A percentile compares a stretch with the other conserved stretches of the same genome.
phyloP scores from a whole-genome alignment of 371 early-diverging fungal species.

The Lichtheimia corymbifera region DNA sequence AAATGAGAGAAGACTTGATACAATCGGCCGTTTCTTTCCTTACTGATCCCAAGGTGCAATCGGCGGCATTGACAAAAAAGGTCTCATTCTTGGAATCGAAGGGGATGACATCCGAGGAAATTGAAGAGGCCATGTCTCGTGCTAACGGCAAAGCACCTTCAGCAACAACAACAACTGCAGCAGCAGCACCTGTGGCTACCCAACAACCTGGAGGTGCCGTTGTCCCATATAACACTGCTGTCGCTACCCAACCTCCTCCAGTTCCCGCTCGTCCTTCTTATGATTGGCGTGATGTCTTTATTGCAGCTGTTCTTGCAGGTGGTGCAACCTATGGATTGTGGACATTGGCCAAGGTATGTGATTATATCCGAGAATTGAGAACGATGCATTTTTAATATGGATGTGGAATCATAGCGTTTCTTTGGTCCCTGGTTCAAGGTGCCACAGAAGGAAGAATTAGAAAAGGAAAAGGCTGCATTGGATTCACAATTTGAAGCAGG shows the following conservation, averaged over 20 bases:
- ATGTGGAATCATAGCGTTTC: constrained; percentile 50
- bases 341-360: constrained; percentile 74
- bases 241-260: constrained; percentile 43
- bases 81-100: constrained; percentile 94
- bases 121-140: constrained; percentile 85
- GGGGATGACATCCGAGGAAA: constrained; percentile 90
- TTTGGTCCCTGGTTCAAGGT: constrained; percentile 71
- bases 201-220: constrained; percentile 16
- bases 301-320: constrained; percentile 85
- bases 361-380: background rate
- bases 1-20: constrained; percentile 80
- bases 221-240: constrained; percentile 13
- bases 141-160: constrained; percentile 45
- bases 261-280: constrained; percentile 75
- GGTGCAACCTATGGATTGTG: constrained; percentile 87
- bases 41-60: constrained; percentile 89
- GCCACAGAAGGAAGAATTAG: constrained; percentile 67
- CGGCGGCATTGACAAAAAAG: constrained; percentile 85
- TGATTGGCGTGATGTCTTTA: constrained; percentile 93
- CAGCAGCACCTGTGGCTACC: constrained; percentile 17
- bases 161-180: constrained; percentile 16
- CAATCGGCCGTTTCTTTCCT: constrained; percentile 90
- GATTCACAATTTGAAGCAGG: constrained; percentile 72
- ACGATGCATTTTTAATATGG: background rate
- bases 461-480: constrained; percentile 71